phyloP scores from a whole-genome alignment of 371 early-diverging fungal genomes.

The Mucor irregularis region DNA sequence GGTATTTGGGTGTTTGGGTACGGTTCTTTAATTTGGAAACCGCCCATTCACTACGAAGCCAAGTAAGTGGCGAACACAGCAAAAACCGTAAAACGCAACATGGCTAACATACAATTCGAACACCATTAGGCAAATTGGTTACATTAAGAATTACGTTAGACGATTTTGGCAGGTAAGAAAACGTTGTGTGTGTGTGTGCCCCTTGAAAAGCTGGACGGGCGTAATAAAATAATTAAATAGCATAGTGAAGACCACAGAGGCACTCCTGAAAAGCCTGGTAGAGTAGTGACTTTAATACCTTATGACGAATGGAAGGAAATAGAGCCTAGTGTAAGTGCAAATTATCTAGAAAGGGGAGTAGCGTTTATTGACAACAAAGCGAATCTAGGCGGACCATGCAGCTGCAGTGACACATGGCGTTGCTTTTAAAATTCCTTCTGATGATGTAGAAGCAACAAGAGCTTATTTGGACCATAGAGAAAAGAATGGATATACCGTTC shows the following conservation, averaged over 20 bases:
- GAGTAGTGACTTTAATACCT: conserved; percentile 89
- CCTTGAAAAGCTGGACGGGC: too few species aligned
- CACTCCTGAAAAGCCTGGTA: conserved; percentile 79
- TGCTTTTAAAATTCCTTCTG: conserved; percentile 77
- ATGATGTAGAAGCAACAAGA: conserved; percentile 63
- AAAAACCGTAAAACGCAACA: too few species aligned
- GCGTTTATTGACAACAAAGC: not conserved
- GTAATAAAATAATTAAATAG: conserved; percentile 26
- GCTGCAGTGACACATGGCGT: conserved; percentile 84
- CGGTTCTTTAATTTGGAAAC: conserved; percentile 88
- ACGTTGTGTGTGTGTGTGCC: not conserved
- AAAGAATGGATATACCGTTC: conserved; percentile 76
- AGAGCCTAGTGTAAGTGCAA: conserved; percentile 36
- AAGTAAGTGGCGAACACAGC: conserved; percentile 29
- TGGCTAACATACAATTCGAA: too few species aligned
- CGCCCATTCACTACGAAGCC: conserved; percentile 56
- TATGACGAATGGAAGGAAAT: conserved; percentile 60
- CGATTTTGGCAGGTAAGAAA: conserved; percentile 84
- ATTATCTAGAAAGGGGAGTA: not conserved
- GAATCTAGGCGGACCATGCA: conserved; percentile 50
- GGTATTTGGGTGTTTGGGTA: conserved; percentile 90
- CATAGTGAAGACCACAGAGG: conserved; percentile 92
- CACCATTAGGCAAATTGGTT: conserved; percentile 65
- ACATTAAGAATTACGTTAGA: conserved; percentile 76
- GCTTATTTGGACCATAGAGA: conserved; percentile 87